phyloP scores from a whole-genome alignment of 176 grass and related monocot genomes.

The Carex pumila region DNA sequence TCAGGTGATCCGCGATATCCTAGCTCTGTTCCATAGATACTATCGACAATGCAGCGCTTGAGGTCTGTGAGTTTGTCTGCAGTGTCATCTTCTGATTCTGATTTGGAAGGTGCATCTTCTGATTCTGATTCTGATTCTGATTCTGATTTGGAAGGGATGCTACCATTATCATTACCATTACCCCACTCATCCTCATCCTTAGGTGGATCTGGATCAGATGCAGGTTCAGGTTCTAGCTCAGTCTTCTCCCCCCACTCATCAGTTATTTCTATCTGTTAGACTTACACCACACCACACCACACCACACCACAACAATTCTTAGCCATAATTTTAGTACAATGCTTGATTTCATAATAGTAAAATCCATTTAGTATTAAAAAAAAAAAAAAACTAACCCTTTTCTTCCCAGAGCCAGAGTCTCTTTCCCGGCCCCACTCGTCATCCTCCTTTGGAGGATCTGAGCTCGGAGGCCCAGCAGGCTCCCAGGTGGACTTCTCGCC shows the following conservation, averaged over 20 bases:
- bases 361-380: background rate
- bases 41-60: conserved; percentile 80
- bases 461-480: conserved; percentile 14
- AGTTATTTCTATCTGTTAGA: conserved; percentile 24
- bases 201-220: conserved; percentile 48
- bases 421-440: conserved; percentile 64
- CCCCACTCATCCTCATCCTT: conserved; percentile 68
- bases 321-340: background rate
- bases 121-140: background rate
- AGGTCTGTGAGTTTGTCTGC: conserved; percentile 44
- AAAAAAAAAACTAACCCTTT: background rate
- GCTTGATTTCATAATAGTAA: background rate
- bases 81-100: conserved; percentile 6
- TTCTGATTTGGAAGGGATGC: background rate
- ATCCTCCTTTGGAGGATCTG: conserved; percentile 39
- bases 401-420: background rate
- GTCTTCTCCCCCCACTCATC: conserved; percentile 77
- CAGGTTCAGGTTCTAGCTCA: conserved; percentile 34
- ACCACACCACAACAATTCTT: background rate
- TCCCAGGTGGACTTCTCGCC: conserved; percentile 35
- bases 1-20: conserved; percentile 67
- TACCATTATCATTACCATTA: background rate
- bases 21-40: conserved; percentile 62
- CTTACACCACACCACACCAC: background rate
- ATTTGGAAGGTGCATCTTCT: conserved; percentile 8